Evolutionary conservation across 306 rosid species (phyloP).

Genomic region (Ochetophila trinervis): DNA sequence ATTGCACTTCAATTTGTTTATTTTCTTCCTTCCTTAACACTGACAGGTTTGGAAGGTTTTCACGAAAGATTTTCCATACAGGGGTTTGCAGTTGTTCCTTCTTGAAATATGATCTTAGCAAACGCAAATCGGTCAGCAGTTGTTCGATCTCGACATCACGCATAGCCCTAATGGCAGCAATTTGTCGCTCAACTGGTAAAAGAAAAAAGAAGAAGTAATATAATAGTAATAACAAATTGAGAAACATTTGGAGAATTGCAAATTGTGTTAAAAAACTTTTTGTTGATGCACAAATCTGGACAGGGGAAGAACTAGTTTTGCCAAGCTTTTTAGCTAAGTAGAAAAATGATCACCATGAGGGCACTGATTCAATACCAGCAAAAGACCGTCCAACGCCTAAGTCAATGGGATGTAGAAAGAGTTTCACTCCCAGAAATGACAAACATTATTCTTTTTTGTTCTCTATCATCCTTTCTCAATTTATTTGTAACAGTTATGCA

Average conservation of each 20-base stretch:
- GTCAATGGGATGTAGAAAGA: no score
- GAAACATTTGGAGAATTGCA: not conserved
- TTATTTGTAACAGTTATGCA: no score
- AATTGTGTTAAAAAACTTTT: no score
- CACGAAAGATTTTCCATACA: slow-evolving; percentile 39
- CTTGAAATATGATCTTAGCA: slow-evolving; percentile 58
- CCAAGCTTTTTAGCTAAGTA: no score
- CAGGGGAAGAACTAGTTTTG: no score
- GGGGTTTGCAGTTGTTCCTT: slow-evolving; percentile 59
- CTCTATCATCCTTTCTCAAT: no score
- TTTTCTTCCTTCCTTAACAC: slow-evolving; percentile 33
- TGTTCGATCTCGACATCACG: slow-evolving; percentile 70
- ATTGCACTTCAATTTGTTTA: slow-evolving; percentile 44
- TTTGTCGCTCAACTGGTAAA: slow-evolving; percentile 56
- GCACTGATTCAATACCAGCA: no score
- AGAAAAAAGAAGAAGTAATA: not conserved
- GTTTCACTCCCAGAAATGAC: no score
- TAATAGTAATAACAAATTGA: not conserved
- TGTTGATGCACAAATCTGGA: not conserved
- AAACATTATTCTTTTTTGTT: no score
- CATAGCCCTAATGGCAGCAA: slow-evolving; percentile 65
- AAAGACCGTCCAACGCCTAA: no score
- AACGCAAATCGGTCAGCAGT: slow-evolving; percentile 57
- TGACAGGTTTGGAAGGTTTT: slow-evolving; percentile 52
- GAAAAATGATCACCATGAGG: no score